Base-by-base conservation (phyloP, 768 basidiomycete species). In the Cystoderma amianthinum region DNA sequence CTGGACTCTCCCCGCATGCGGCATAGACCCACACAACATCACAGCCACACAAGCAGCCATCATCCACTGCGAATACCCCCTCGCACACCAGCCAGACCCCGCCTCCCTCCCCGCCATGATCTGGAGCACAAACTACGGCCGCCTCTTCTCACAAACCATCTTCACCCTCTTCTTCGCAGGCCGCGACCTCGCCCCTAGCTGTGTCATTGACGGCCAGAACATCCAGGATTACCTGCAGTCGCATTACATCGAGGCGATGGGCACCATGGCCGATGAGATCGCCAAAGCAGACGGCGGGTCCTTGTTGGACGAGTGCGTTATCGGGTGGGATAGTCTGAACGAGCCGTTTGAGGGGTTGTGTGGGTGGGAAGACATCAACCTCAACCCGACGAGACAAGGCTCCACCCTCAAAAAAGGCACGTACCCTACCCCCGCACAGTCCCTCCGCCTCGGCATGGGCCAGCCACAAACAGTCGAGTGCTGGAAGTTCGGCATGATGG, bases 301-400 rank as follows among this genome's bases (percentile, higher is more conserved):
- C 23, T 60, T 97, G 25, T 57, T 88, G 16, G 93, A 98, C 21
- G 79, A 80, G 30, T 93, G 91, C 48, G 76, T 99, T 9, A 83
- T 98, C 36, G 96, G 96, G 0, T 98, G 95, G 96, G 96, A 99
- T 57, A 85, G 82, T 50, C 65, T 97, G 61, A 98, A 99, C 59
- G 96, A 99, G 59, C 95, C 96, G 0, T 80, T 80, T 25, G 88
- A 94, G 49, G 96, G 96, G 0, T 69, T 89, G 30, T 72, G 62
- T 22, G 71, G 69, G 2, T 84, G 84, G 60, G 66, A 71, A 0
- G 80, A 95, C 56, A 67, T 99, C 20, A 72, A 69, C 38, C 45
- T 57, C 10, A 78, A 82, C 33, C 85, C 91, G 0, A 63, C 62
- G 12, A 62, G 72, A 23, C 89, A 92, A 54, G 79, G 79, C 1